A percentile compares a stretch with the other conserved stretches of the same genome.
Conservation (phyloP, 177 flowering plant species). For the Vitis hybrid region DNA sequence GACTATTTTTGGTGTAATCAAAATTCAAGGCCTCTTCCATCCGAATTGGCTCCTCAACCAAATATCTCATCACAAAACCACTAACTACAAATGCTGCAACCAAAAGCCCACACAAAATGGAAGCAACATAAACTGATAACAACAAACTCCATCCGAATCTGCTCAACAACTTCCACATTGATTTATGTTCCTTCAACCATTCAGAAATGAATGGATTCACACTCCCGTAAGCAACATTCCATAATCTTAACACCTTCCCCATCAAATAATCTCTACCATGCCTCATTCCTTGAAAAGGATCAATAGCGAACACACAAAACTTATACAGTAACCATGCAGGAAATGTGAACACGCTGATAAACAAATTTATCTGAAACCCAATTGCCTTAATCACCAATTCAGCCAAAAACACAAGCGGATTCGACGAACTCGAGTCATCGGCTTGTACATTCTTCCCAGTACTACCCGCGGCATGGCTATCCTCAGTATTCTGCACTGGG, state of each 20-base stretch:
- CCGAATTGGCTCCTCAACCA: slow-evolving; percentile 55
- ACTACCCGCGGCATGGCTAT: background rate
- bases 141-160: slow-evolving; percentile 43
- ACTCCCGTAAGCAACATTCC: slow-evolving; percentile 15
- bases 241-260: slow-evolving; percentile 9
- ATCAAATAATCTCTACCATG: slow-evolving; percentile 19
- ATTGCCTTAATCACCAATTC: slow-evolving; percentile 39
- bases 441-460: background rate
- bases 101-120: slow-evolving; percentile 42
- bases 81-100: slow-evolving; percentile 41
- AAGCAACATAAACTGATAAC: slow-evolving; percentile 49
- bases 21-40: slow-evolving; percentile 52
- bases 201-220: slow-evolving; percentile 14
- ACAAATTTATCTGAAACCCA: slow-evolving; percentile 31
- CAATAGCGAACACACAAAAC: slow-evolving; percentile 24
- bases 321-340: slow-evolving; percentile 29
- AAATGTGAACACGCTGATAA: slow-evolving; percentile 25
- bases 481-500: background rate
- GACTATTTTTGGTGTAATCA: slow-evolving; percentile 64
- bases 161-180: slow-evolving; percentile 24
- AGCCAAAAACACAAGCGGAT: slow-evolving; percentile 24
- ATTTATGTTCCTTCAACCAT: slow-evolving; percentile 34
- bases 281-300: slow-evolving; percentile 32
- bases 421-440: slow-evolving; percentile 10
- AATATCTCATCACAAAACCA: slow-evolving; percentile 39